Base-by-base conservation (phyloP, 2,329 filamentous ascomycete species). In the Parascedosporium putredinis region DNA sequence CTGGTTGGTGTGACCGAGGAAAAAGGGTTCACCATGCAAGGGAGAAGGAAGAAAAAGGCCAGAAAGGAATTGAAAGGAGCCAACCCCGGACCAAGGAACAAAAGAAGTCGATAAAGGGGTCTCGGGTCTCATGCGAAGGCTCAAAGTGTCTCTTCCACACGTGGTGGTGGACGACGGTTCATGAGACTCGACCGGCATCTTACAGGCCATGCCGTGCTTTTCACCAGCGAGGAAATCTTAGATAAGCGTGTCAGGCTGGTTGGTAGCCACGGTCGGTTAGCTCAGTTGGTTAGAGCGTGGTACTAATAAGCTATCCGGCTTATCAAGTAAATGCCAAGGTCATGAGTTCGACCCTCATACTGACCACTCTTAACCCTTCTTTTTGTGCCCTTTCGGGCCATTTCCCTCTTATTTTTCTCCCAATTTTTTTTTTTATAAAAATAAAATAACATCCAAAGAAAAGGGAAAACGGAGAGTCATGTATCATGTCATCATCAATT, bases 291-390 rank as follows among this genome's bases (percentile, higher is more conserved):
- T 45, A 45, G 43, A 45, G 43, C 43, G 43, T 45, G 43, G 43
- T 45, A 45, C 43, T 45, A 45, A 45, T 45, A 45, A 45, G 43
- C 43, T 45, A 45, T 45, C 43, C 43, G 43, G 43, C 43, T 45
- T 45, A 45, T 27, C 43, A 40, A 23, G 43, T 27, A 34, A 47
- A 38, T 47, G 29, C 33, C 45, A 47, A 47, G 45, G 33, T 47
- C 29, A 36, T 47, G 33, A 47, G 33, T 47, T 47, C 45, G 33
- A 47, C 33, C 45, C 45, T 47, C 29, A 47, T 47, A 47, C 33
- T 47, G 45, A 31, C 43, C 29, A 24, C 27, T 36, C 16, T 47
- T 14, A 23, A 34, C 45, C 23, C 22, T 25, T n/a, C 38, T n/a
- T 24, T 27, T 33, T 36, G 24, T 36, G 4, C 5, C 1, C 3